phyloP scores from a whole-genome alignment of 2,329 filamentous ascomycete species.

The Colletotrichum sp. region DNA sequence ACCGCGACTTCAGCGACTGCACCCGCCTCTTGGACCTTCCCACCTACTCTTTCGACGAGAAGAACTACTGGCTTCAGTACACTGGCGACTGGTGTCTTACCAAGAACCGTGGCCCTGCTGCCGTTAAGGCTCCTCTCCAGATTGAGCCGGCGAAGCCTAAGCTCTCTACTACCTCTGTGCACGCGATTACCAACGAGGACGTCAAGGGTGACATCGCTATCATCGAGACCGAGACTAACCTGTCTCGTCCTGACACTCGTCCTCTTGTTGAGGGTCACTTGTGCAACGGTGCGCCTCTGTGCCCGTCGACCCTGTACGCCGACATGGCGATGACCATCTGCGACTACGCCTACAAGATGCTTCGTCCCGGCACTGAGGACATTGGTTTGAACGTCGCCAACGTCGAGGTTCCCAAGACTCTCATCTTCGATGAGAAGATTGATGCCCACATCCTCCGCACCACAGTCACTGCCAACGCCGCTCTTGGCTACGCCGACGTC shows the following conservation, averaged over 20 bases:
- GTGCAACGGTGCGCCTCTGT: constrained; percentile 71
- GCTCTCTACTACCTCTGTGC: constrained; percentile 69
- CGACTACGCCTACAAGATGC: constrained; percentile 67
- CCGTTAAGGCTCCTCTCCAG: constrained; percentile 33
- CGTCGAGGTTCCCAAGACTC: constrained; percentile 73
- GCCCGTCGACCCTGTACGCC: constrained; percentile 63
- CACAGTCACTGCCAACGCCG: constrained; percentile 63
- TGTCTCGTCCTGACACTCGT: constrained; percentile 67
- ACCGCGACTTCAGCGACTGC: constrained; percentile 50
- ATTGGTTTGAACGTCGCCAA: constrained; percentile 68
- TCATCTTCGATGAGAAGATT: constrained; percentile 60
- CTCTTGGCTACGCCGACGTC: constrained; percentile 58
- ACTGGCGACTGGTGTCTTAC: constrained; percentile 74
- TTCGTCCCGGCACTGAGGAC: constrained; percentile 59
- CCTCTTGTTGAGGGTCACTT: constrained; percentile 66
- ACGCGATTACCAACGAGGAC: constrained; percentile 67
- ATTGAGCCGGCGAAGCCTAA: constrained; percentile 54
- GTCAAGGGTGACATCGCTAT: constrained; percentile 63
- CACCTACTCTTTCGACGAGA: constrained; percentile 74
- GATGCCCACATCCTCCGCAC: constrained; percentile 65
- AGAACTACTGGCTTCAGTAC: constrained; percentile 72
- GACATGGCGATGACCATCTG: constrained; percentile 70
- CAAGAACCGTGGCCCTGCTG: constrained; percentile 65
- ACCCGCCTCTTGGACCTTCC: constrained; percentile 66
- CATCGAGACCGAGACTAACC: constrained; percentile 69